phyloP scores from a whole-genome alignment of 768 basidiomycete species.

The Mycena rosella region DNA sequence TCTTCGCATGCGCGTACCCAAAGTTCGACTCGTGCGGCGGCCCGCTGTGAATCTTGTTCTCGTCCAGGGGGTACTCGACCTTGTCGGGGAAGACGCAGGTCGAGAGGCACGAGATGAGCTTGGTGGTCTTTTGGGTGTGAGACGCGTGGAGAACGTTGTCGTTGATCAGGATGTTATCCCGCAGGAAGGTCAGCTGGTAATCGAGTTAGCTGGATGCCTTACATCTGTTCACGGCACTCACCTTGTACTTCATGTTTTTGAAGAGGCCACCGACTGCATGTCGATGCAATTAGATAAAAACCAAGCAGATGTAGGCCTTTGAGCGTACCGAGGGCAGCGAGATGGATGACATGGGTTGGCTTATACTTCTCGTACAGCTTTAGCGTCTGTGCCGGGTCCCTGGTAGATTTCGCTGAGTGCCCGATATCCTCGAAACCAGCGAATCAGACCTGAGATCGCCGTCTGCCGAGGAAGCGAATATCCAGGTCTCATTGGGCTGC shows the following conservation, averaged over 20 bases:
- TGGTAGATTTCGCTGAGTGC: conserved; percentile 2
- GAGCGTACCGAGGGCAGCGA: conserved; percentile 55
- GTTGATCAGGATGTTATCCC: conserved; percentile 96
- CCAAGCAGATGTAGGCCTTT: not conserved
- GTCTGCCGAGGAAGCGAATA: conserved; percentile 72
- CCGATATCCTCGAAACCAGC: not conserved
- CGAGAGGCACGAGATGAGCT: conserved; percentile 95
- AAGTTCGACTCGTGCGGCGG: conserved; percentile 96
- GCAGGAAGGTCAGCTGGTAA: conserved; percentile 85
- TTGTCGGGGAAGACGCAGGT: conserved; percentile 99
- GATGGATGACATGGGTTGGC: conserved; percentile 96
- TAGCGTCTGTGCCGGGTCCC: conserved; percentile 62
- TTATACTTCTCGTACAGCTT: conserved; percentile 90
- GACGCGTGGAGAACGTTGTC: conserved; percentile 90
- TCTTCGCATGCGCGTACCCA: conserved; percentile 96
- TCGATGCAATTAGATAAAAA: conserved; percentile 10
- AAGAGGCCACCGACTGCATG: conserved; percentile 90
- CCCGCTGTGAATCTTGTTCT: conserved; percentile 92
- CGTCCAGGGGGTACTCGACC: conserved; percentile 92
- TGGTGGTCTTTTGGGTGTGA: conserved; percentile 72
- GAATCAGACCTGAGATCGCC: conserved; percentile 72
- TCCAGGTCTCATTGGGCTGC: conserved; percentile 72
- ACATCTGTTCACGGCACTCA: conserved; percentile 44
- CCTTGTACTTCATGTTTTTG: conserved; percentile 96
- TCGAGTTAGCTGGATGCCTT: not conserved